Evolutionary conservation across 1,139 yeast species (phyloP).

Genomic region (Diutina siamensis): DNA sequence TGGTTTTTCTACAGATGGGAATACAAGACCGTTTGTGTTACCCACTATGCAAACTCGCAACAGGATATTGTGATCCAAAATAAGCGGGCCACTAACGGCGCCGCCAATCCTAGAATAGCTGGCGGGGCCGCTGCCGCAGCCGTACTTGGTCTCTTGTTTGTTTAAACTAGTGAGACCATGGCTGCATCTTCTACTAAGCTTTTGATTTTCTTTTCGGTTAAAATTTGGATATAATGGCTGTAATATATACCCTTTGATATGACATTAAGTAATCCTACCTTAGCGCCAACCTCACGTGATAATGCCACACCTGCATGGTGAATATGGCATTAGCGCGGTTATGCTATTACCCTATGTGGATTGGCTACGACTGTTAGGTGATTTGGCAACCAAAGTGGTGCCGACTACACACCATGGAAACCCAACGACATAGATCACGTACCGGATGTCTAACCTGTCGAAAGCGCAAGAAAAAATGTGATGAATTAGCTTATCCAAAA

Average conservation of each 20-base stretch:
- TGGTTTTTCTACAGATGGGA: neutral
- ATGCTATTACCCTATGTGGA: neutral
- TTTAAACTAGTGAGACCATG: neutral
- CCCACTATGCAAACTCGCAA: neutral
- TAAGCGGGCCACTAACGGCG: neutral
- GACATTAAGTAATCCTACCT: neutral
- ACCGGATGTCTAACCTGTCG: slow-evolving; percentile 38
- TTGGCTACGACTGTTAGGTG: too few relatives aligned
- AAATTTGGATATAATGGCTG: neutral
- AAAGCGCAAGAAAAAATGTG: slow-evolving; percentile 39
- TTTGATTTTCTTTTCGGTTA: neutral
- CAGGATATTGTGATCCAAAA: neutral
- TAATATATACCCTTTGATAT: neutral
- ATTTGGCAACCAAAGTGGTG: too few relatives aligned
- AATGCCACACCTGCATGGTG: neutral
- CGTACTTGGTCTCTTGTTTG: neutral
- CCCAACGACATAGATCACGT: slow-evolving; percentile 16
- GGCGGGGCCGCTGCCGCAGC: neutral
- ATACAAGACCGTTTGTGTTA: neutral
- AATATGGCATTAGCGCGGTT: neutral
- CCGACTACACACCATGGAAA: too few relatives aligned
- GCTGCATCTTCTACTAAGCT: neutral
- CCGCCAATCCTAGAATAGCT: neutral
- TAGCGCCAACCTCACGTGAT: neutral
- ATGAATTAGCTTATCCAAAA: slow-evolving; percentile 27